Base-by-base conservation (phyloP, 1,284 basidiomycete genomes). In the Microbotryum saponariae region DNA sequence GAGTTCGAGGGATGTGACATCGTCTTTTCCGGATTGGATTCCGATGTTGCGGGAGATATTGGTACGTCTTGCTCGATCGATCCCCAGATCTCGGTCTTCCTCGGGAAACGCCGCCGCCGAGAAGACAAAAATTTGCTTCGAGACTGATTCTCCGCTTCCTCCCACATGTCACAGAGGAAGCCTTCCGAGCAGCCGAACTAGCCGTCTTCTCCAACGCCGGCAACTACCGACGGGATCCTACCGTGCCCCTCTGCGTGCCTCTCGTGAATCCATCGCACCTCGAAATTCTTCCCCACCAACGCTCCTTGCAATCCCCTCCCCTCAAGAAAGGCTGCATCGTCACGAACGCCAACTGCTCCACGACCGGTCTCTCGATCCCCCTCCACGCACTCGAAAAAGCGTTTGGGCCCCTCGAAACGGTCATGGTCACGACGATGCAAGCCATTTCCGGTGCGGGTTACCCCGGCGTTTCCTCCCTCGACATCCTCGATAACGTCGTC, bases 121-220 rank as follows among this genome's bases (percentile, higher is more conserved):
- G 12, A 25, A 14, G 21, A 45, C 6, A 14, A 18, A 25, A 20
- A 21, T 57, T 25, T 49, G 31, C 14, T 56, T 18, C 44, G 6
- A 25, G 9, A 45, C 54, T 57, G 31, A 48, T n/a, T 16, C 21
- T 52, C 12, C 16, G 21, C 14, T 14, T 25, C 51, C 18, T 12
- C 2, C 25, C 42, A 18, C 31, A 10, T 10, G 31, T 0, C 20
- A 27, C 70, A 96, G 96, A 98, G 80, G 79, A 81, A 46, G 86
- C 87, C 0, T 96, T 98, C 78, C 81, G 94, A 69, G 77, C 81
- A 21, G 90, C 93, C 42, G 88, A 98, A 72, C 82, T 97, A 54
- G 85, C 88, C 59, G 88, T 99, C 29, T 99, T 97, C 77, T 97
- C 92, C 31, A 98, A 99, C 72, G 87, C 96, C n/a, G 97, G 96